These are phyloP conservation scores for Phlegmacium glaucopus DNA, from an alignment of 768 basidiomycete genomes.

Conservation along the genomic window DNA sequence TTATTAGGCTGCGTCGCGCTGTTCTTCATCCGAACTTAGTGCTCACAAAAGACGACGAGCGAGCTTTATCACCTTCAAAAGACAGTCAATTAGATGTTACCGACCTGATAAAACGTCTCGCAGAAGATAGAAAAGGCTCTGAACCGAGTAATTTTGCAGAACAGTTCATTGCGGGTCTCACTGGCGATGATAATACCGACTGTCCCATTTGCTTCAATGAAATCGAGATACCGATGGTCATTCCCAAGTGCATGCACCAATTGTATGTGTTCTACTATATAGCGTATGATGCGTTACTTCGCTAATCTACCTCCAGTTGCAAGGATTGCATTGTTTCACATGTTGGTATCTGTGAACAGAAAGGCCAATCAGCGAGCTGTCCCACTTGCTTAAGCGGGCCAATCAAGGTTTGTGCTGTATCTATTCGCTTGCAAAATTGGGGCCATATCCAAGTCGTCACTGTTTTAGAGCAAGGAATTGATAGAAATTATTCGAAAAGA, in stretches of 20 bases:
- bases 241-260: conserved; percentile 75
- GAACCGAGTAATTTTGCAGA: conserved; percentile 51
- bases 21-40: conserved; percentile 90
- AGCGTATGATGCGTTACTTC: neutral
- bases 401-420: conserved; percentile 41
- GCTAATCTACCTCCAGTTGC: conserved; percentile 42
- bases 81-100: conserved; percentile 53
- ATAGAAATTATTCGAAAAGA: conserved; percentile 54
- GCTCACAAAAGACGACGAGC: conserved; percentile 46
- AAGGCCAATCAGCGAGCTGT: conserved; percentile 68
- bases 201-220: conserved; percentile 83
- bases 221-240: conserved; percentile 64
- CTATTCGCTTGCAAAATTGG: neutral
- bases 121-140: conserved; percentile 31
- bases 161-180: conserved; percentile 61
- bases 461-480: conserved; percentile 49
- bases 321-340: conserved; percentile 86
- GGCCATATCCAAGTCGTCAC: neutral
- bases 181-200: conserved; percentile 52
- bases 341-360: conserved; percentile 65
- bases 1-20: conserved; percentile 75
- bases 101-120: conserved; percentile 53
- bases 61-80: conserved; percentile 31
- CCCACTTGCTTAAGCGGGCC: conserved; percentile 78
- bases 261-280: conserved; percentile 43